phyloP scores from a whole-genome alignment of 2,329 filamentous ascomycete genomes.

The Cladosporium sp. region DNA sequence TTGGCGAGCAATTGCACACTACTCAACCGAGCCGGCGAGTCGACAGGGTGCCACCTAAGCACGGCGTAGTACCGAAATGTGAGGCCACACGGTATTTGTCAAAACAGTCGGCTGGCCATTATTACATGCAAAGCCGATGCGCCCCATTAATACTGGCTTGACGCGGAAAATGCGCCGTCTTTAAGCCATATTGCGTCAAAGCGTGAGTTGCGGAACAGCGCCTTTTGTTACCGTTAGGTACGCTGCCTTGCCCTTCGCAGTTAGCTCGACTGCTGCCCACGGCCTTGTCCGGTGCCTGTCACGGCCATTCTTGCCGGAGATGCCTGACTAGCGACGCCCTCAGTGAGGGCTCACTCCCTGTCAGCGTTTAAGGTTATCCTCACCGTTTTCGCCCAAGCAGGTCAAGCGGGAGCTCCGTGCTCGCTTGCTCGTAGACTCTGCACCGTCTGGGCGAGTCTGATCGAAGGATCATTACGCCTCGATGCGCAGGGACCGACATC shows the following conservation, averaged over 20 bases:
- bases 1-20: background rate
- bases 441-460: background rate
- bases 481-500: conserved; percentile 10
- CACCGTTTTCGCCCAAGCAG: conserved; percentile 1
- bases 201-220: background rate
- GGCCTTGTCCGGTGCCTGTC: background rate
- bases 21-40: background rate
- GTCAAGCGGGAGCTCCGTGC: background rate
- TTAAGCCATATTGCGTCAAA: background rate
- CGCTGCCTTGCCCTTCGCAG: background rate
- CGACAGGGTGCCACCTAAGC: background rate
- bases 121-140: background rate
- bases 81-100: background rate
- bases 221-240: background rate
- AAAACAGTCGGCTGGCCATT: background rate
- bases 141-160: background rate
- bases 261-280: background rate
- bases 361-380: conserved; percentile 2
- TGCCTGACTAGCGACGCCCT: background rate
- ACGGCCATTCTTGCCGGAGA: background rate
- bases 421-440: background rate
- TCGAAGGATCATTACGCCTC: conserved; percentile 21
- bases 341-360: background rate
- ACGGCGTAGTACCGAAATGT: background rate
- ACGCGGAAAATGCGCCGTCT: background rate